phyloP scores from a whole-genome alignment of 352 stramenopile genomes.

The Thalassiosira mediterranea region DNA sequence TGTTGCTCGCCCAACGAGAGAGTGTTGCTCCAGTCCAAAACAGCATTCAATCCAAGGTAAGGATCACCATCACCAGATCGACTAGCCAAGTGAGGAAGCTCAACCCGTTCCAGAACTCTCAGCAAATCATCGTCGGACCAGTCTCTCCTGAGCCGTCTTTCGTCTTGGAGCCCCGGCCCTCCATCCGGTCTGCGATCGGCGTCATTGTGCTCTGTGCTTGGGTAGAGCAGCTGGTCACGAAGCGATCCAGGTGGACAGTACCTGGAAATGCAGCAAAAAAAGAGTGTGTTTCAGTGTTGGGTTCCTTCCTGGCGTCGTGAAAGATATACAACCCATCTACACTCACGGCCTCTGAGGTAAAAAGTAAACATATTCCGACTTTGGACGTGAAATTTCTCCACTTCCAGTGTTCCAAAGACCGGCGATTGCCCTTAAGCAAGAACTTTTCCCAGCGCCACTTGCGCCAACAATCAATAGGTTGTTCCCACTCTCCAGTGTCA shows the following conservation, averaged over 20 bases:
- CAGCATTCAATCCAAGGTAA: slow-evolving; percentile 58
- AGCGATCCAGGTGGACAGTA: slow-evolving; percentile 85
- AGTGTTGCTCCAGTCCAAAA: slow-evolving; percentile 86
- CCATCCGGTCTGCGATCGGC: slow-evolving; percentile 24
- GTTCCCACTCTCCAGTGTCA: slow-evolving; percentile 73
- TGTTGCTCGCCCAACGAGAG: slow-evolving; percentile 89
- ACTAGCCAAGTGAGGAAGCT: slow-evolving; percentile 73
- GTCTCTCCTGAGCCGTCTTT: slow-evolving; percentile 52
- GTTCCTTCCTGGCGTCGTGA: too few relatives aligned
- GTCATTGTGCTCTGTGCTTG: slow-evolving; percentile 60
- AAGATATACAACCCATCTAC: too few relatives aligned
- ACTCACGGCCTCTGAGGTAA: slow-evolving; percentile 83
- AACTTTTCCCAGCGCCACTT: slow-evolving; percentile 80
- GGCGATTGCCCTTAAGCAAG: slow-evolving; percentile 83
- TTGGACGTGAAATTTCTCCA: slow-evolving; percentile 70
- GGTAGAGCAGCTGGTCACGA: slow-evolving; percentile 84
- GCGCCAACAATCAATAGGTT: slow-evolving; percentile 85
- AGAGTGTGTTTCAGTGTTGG: too few relatives aligned
- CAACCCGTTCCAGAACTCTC: slow-evolving; percentile 74
- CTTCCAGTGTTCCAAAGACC: slow-evolving; percentile 84
- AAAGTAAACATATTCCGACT: slow-evolving; percentile 82
- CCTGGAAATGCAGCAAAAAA: slow-evolving; percentile 1
- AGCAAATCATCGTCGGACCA: slow-evolving; percentile 78
- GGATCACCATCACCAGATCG: slow-evolving; percentile 55
- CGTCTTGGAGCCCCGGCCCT: slow-evolving; percentile 21